Evolutionary conservation across 768 basidiomycete species (phyloP).

Genomic region (Phylloporus sp.): DNA sequence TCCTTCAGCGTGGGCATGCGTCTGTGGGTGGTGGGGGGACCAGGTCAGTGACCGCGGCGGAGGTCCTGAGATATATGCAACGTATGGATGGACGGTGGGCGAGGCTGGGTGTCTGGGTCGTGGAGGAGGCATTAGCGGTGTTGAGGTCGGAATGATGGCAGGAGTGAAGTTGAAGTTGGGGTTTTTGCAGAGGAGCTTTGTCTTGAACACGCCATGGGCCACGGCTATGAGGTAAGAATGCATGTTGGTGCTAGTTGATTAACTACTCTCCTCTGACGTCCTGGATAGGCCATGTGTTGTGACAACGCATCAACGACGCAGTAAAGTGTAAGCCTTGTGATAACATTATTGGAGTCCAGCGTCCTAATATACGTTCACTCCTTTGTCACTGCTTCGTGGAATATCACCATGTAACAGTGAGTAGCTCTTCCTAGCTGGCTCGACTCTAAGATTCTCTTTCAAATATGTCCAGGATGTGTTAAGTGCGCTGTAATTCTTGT

Average conservation of each 20-base stretch:
- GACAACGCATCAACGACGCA: neutral
- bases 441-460: neutral
- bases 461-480: neutral
- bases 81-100: slow-evolving; percentile 62
- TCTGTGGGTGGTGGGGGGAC: slow-evolving; percentile 11
- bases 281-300: neutral
- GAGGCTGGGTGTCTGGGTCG: slow-evolving; percentile 57
- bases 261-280: neutral
- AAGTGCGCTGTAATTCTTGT: too few species aligned
- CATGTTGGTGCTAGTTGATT: too few species aligned
- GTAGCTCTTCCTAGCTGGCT: neutral
- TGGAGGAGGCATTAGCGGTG: slow-evolving; percentile 56
- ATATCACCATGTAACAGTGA: too few species aligned
- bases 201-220: neutral
- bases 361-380: neutral
- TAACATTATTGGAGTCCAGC: neutral
- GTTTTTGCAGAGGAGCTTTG: neutral
- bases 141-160: slow-evolving; percentile 1
- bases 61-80: slow-evolving; percentile 43
- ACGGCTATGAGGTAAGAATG: too few species aligned
- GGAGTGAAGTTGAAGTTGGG: neutral
- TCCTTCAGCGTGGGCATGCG: slow-evolving; percentile 23
- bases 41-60: slow-evolving; percentile 36
- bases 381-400: neutral
- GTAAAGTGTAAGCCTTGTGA: neutral